These are phyloP conservation scores for Nicotiana sylvestris DNA, from an alignment of 257 asterid species.

Conservation along the genomic window DNA sequence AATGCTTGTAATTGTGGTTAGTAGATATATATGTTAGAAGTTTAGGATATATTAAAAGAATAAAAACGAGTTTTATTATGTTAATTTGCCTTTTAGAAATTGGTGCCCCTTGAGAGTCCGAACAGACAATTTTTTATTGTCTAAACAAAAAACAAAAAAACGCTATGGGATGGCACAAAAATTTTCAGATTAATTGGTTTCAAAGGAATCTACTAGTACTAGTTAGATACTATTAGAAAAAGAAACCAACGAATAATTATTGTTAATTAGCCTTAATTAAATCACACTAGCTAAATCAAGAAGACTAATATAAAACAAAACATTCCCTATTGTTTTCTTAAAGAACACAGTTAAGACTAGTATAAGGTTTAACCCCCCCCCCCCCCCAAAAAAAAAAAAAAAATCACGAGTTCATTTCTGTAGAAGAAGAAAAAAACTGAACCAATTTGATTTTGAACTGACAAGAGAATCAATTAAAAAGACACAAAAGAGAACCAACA, in stretches of 20 bases:
- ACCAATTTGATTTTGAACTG: no score
- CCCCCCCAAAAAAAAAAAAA: no score
- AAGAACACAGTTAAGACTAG: no score
- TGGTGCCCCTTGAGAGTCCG: not conserved
- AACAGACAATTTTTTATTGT: not conserved
- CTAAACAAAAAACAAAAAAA: not conserved
- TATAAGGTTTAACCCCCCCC: no score
- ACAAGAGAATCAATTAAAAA: no score
- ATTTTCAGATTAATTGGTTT: not conserved
- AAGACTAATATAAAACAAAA: no score
- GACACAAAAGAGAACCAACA: no score
- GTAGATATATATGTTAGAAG: no score
- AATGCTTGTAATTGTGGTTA: not conserved
- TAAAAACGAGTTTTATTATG: not conserved
- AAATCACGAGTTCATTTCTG: no score
- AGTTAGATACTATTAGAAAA: not conserved
- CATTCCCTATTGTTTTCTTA: no score
- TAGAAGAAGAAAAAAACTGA: no score
- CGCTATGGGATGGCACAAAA: not conserved
- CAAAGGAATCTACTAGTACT: not conserved
- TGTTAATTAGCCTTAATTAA: not conserved
- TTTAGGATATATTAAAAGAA: no score
- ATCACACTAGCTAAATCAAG: not conserved
- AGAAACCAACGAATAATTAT: not conserved
- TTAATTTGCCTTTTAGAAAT: not conserved